Base-by-base conservation (phyloP, 1,284 basidiomycete species). In the Puccinia hordei region DNA sequence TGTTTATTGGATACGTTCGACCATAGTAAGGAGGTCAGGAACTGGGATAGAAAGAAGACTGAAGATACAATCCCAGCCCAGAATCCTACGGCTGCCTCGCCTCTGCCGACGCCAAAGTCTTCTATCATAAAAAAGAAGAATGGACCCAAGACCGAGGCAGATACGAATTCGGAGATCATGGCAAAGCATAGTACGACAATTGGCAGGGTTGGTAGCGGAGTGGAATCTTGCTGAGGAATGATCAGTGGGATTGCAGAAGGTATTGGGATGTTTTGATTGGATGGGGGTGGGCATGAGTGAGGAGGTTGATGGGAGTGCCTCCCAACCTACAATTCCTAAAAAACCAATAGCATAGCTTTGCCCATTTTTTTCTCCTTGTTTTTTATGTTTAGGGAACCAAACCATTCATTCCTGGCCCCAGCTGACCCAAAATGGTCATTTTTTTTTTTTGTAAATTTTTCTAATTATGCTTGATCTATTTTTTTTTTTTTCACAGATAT, bases 71-170 rank as follows among this genome's bases (percentile, higher is more conserved):
- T 87, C 73, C 93, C 94, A 10, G 93, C 93, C 89, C 92, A 94
- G 83, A 92, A 92, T 55, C 92, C 92, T 27, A 92, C 90, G 80
- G 91, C 90, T 10, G 92, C 89, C 82, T 93, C 92, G 81, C 83
- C 84, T 15, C 83, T 82, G 27, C 90, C 90, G 12, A 84, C 88
- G 33, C 89, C 89, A 84, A 93, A 92, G 10, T 90, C 91, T 88
- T 93, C 92, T 30, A 97, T 93, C 95, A 97, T 96, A 87, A 93
- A 93, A 80, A 95, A 87, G 71, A 95, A 86, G 85, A 95, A 95
- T 13, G 93, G 94, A 41, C 92, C 93, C 12, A 92, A 92, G 38
- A 95, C 91, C 84, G 95, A 95, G 33, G 95, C 94, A 12, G 91
- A 92, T 61, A 97, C 86, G 84, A 97, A 95, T 86, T 98, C 95